phyloP scores from a whole-genome alignment of 331 rosid genomes.

The Pyrus hybrid region DNA sequence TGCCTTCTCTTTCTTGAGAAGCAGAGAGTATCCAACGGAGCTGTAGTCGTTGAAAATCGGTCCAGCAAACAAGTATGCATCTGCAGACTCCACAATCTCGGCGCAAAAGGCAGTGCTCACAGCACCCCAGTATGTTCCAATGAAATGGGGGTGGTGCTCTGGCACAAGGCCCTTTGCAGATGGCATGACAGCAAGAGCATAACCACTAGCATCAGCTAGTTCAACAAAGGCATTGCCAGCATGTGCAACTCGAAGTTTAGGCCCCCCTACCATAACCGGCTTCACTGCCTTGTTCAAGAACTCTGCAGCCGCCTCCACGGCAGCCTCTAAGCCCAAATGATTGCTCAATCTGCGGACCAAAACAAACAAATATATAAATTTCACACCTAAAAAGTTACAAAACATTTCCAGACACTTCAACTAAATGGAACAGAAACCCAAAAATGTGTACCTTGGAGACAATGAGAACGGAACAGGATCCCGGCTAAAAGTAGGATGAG shows the following conservation, averaged over 20 bases:
- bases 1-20: conserved; percentile 91
- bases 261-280: conserved; percentile 92
- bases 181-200: conserved; percentile 80
- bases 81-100: conserved; percentile 93
- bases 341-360: conserved; percentile 51
- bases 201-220: conserved; percentile 72
- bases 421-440: neutral
- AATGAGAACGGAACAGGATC: conserved; percentile 89
- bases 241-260: conserved; percentile 68
- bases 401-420: neutral
- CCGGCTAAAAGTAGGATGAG: conserved; percentile 79
- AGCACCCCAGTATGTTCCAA: conserved; percentile 63
- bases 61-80: conserved; percentile 87
- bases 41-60: conserved; percentile 92
- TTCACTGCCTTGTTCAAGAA: conserved; percentile 92
- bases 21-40: conserved; percentile 89
- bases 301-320: conserved; percentile 81
- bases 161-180: conserved; percentile 90
- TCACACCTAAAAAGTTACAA: neutral
- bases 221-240: conserved; percentile 69
- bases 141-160: conserved; percentile 50
- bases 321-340: conserved; percentile 19
- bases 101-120: conserved; percentile 91
- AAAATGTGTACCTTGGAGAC: conserved; percentile 46
- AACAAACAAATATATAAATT: neutral